phyloP scores from a whole-genome alignment of 345 rosid species.

The Eucalyptus regnans region DNA sequence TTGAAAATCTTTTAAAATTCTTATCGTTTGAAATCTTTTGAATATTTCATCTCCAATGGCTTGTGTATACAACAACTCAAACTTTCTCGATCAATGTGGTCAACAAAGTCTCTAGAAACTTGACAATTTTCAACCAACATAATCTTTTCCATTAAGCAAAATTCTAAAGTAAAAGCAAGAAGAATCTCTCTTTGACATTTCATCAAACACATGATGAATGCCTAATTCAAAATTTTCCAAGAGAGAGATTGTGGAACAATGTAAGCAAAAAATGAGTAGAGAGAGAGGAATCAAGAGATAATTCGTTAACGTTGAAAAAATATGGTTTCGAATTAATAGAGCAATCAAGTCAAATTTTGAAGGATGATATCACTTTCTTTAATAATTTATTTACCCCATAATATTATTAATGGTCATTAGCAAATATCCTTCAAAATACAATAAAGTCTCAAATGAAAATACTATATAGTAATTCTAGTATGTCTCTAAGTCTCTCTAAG shows the following conservation, averaged over 20 bases:
- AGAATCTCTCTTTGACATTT: background rate
- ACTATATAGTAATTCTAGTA: no score
- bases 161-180: background rate
- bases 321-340: fast-evolving
- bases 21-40: background rate
- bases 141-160: background rate
- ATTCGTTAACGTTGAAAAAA: no score
- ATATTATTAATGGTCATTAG: no score
- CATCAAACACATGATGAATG: background rate
- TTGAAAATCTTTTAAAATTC: background rate
- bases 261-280: background rate
- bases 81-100: fast-evolving
- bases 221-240: no score
- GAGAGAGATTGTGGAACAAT: background rate
- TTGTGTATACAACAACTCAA: background rate
- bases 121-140: background rate
- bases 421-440: no score
- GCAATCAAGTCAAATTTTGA: no score
- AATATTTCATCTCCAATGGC: background rate
- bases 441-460: no score
- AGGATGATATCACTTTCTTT: fast-evolving
- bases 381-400: fast-evolving
- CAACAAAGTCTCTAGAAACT: background rate
- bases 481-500: fast-evolving
- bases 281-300: no score